Conservation (phyloP, 2,329 filamentous ascomycete genomes). For the Hypoxylon sp. region DNA sequence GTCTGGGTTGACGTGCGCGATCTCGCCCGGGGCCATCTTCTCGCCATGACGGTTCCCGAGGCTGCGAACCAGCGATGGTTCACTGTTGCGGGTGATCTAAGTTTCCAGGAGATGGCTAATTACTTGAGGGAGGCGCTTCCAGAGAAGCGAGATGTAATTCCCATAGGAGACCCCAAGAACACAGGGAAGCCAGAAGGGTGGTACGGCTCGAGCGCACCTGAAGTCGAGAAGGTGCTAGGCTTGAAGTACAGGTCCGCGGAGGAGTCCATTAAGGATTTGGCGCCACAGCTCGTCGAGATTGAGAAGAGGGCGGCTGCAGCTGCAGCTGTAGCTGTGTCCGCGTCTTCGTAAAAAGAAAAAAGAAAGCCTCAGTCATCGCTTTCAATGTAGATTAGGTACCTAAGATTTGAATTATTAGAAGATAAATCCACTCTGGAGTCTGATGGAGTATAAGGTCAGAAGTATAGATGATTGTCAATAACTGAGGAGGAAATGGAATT, state of each 20-base stretch:
- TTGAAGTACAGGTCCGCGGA: constrained; percentile 44
- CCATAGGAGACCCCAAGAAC: constrained; percentile 39
- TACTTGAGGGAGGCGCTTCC: constrained; percentile 41
- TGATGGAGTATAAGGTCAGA: neutral
- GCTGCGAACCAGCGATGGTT: constrained; percentile 51
- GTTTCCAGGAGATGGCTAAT: constrained; percentile 45
- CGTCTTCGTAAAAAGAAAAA: constrained; percentile 5
- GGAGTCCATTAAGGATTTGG: constrained; percentile 44
- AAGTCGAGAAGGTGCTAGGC: constrained; percentile 44
- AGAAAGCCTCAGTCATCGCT: neutral
- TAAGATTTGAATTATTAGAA: neutral
- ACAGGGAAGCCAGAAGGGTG: constrained; percentile 41
- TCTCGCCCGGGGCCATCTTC: constrained; percentile 48
- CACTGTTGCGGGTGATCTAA: constrained; percentile 40
- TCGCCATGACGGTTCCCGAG: constrained; percentile 44
- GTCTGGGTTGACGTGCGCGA: constrained; percentile 53
- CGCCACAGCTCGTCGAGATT: constrained; percentile 45
- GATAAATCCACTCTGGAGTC: constrained; percentile 1
- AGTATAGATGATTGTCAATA: neutral
- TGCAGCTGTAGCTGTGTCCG: neutral
- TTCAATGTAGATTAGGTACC: neutral
- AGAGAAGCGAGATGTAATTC: constrained; percentile 43
- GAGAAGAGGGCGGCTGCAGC: constrained; percentile 30
- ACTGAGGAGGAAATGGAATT: neutral
- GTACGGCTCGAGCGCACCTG: constrained; percentile 36